These are phyloP conservation scores for Populus tomentosa DNA, from an alignment of 441 rosid genomes.

Conservation along the genomic window DNA sequence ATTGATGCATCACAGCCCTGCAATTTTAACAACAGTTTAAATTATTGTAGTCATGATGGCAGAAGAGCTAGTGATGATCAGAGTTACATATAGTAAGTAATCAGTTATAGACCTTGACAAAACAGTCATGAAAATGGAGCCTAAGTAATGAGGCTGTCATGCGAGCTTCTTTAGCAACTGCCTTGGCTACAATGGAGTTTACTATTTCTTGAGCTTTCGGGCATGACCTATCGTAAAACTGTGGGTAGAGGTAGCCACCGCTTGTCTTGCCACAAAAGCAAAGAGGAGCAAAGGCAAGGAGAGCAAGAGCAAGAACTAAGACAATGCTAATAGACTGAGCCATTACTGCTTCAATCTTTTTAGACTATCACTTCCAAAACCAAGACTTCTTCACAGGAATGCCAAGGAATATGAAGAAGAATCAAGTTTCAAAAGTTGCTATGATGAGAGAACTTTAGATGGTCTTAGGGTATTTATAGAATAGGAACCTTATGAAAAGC, in stretches of 20 bases:
- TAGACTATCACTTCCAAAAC: neutral
- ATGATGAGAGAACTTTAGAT: conserved; percentile 23
- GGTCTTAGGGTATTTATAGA: conserved; percentile 29
- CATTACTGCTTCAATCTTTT: conserved; percentile 1
- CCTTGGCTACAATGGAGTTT: conserved; percentile 65
- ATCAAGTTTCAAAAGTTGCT: neutral
- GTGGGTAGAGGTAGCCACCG: conserved; percentile 53
- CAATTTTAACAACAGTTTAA: neutral
- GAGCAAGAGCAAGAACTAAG: neutral
- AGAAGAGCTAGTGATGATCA: neutral
- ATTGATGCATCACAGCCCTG: conserved; percentile 94
- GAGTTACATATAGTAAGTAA: neutral
- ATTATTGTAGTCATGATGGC: neutral
- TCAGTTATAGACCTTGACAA: conserved; percentile 58
- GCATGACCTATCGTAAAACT: conserved; percentile 70
- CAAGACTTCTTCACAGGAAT: neutral
- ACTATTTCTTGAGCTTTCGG: conserved; percentile 64
- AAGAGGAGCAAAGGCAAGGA: neutral
- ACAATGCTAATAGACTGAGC: conserved; percentile 1
- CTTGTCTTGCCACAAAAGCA: conserved; percentile 10
- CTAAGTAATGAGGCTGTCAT: conserved; percentile 87
- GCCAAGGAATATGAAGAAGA: neutral
- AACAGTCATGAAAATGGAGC: conserved; percentile 93
- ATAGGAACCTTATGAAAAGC: conserved; percentile 14
- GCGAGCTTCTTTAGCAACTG: conserved; percentile 64